Evolutionary conservation across 2,329 filamentous ascomycete genomes (phyloP), one percentile per base, ranked within the genome.

Genomic region (Fusarium caatingaense): DNA sequence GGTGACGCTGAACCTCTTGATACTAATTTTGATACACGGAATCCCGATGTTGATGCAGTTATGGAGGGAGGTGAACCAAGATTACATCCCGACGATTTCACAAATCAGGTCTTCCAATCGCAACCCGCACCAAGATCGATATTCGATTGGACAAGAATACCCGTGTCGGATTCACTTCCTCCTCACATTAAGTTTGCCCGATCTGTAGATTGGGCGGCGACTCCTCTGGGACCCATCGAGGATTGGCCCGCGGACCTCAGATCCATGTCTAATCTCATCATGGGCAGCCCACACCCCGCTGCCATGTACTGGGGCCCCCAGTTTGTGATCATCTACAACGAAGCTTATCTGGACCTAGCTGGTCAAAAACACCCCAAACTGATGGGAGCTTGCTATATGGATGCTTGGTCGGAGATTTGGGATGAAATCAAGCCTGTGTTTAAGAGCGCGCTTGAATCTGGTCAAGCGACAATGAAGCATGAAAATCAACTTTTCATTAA

Each of bases 111-210:
- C 5, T 75, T 82, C n/a, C 76, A 77, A 61, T 76, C 77, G 6
- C 76, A 79, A 21, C 75, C 79, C 18, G 63, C 77, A 28, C 49
- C 34, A 25, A 77, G 74, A 71, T 83, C 86, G 15, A 91, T 89
- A 32, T 95, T 94, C 76, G 93, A 97, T 78, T 96, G 93, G 93
- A 96, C 93, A 6, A 86, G 89, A 56, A 84, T 95, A 50, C 88
- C 91, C 3, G 54, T 91, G 15, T 87, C 87, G 7, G 82, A 89
- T 16, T 85, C 85, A 27, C 83, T 94, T 42, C 90, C 91, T 3
- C 81, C 84, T 11, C 93, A 96, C 76, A 91, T 95, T 48, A 87
- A 86, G 56, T 92, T 95, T 71, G 90, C 91, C 20, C 87, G 91
- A 40, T 89, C 87, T 41, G 78, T 91, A 37, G 90, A 94, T 76